These are phyloP conservation scores for Volvox africanus DNA, from an alignment of 139 green algal species.

Conservation along the genomic window DNA sequence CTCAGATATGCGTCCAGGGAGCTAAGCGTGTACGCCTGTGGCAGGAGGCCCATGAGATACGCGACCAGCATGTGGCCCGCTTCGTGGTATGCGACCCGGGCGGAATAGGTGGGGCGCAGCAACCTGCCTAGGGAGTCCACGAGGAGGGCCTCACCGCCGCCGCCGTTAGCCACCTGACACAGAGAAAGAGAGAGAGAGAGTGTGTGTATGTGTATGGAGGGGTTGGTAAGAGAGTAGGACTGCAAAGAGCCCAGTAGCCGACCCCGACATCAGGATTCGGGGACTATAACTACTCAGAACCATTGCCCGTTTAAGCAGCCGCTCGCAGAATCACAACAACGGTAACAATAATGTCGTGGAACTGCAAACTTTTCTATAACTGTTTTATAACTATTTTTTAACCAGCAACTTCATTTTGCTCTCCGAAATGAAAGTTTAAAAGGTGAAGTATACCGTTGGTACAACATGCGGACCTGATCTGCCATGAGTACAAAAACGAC, in stretches of 20 bases:
- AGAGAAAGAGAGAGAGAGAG: neutral
- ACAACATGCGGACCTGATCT: constrained; percentile 70
- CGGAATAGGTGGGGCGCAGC: constrained; percentile 68
- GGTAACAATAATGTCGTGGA: too few relatives aligned
- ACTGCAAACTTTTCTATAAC: too few relatives aligned
- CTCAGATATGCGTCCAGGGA: constrained; percentile 84
- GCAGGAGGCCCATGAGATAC: constrained; percentile 94
- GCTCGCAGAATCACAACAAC: too few relatives aligned
- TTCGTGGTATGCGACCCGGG: constrained; percentile 88
- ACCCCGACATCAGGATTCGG: too few relatives aligned
- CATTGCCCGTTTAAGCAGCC: too few relatives aligned
- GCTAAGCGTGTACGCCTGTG: constrained; percentile 90
- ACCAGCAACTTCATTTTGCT: too few relatives aligned
- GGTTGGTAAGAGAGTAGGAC: too few relatives aligned
- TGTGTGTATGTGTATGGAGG: neutral
- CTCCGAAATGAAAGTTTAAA: too few relatives aligned
- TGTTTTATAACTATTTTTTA: too few relatives aligned
- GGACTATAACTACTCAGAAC: too few relatives aligned
- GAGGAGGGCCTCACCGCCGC: constrained; percentile 83
- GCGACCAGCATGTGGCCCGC: constrained; percentile 96
- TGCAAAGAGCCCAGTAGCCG: too few relatives aligned
- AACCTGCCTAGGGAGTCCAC: constrained; percentile 81
- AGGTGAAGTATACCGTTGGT: too few relatives aligned
- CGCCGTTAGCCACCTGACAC: constrained; percentile 68
- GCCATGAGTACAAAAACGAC: constrained; percentile 67